Evolutionary conservation across 2,329 filamentous ascomycete genomes (phyloP).

Genomic region (Sporothrix humicola): DNA sequence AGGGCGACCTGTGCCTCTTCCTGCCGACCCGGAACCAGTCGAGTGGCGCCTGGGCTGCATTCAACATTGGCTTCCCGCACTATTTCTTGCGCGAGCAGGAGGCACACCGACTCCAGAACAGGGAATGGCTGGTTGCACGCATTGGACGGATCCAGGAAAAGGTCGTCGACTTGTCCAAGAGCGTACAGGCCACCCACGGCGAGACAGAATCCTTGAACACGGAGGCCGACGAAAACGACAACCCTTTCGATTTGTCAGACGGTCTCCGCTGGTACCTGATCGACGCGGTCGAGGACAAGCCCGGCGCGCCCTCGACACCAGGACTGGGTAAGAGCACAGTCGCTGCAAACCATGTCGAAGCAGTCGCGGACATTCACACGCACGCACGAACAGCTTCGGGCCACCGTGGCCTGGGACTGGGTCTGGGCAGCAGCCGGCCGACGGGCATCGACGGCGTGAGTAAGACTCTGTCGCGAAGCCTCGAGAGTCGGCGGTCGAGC

Average conservation of each 20-base stretch:
- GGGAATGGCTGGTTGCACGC: slow-evolving; percentile 96
- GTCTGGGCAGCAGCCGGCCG: slow-evolving; percentile 47
- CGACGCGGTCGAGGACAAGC: slow-evolving; percentile 91
- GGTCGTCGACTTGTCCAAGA: slow-evolving; percentile 88
- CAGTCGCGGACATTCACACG: slow-evolving; percentile 72
- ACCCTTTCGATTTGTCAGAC: slow-evolving; percentile 95
- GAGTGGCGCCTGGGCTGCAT: slow-evolving; percentile 94
- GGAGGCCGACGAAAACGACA: slow-evolving; percentile 81
- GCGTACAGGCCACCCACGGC: slow-evolving; percentile 52
- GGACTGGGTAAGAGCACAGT: slow-evolving; percentile 92
- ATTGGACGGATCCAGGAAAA: slow-evolving; percentile 91
- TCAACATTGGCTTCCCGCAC: slow-evolving; percentile 96
- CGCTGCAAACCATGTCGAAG: slow-evolving; percentile 84
- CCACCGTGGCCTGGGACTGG: slow-evolving; percentile 33
- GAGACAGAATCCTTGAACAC: slow-evolving; percentile 48
- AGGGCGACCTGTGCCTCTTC: slow-evolving; percentile 92
- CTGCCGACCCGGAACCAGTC: slow-evolving; percentile 93
- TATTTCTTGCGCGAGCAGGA: slow-evolving; percentile 97
- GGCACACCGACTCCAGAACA: slow-evolving; percentile 77
- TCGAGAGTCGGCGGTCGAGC: slow-evolving; percentile 90
- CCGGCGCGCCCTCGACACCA: slow-evolving; percentile 87
- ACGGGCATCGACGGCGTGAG: slow-evolving; percentile 73
- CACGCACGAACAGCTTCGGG: slow-evolving; percentile 53
- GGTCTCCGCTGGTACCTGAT: slow-evolving; percentile 95
- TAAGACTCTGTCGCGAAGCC: slow-evolving; percentile 80